phyloP scores from a whole-genome alignment of 768 basidiomycete species.

The Tulasnella sp. region DNA sequence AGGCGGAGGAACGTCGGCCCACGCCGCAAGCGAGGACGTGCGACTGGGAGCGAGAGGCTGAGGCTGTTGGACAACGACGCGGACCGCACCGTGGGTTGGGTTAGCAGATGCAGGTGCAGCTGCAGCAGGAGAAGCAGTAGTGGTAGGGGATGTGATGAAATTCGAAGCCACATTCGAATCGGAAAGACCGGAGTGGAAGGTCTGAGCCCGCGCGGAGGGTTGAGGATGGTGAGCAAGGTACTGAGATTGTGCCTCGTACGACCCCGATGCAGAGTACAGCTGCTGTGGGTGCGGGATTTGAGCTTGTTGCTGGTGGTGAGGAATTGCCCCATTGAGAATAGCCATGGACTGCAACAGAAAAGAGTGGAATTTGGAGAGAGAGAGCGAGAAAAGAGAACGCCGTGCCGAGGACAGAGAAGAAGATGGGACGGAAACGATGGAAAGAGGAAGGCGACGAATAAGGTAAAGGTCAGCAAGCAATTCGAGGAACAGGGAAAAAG shows the following conservation, averaged over 20 bases:
- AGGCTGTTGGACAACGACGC: background rate
- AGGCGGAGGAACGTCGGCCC: constrained; percentile 4
- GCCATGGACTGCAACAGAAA: background rate
- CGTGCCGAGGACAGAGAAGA: background rate
- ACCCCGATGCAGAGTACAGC: background rate
- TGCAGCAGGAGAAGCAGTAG: background rate
- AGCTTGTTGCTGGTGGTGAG: background rate
- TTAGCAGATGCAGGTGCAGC: background rate
- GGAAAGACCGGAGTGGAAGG: background rate
- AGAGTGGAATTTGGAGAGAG: too few relatives aligned
- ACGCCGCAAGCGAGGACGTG: background rate
- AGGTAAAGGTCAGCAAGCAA: background rate
- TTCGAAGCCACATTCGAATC: background rate
- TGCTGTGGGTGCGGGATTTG: background rate
- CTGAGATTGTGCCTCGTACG: background rate
- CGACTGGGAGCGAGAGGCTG: constrained; percentile 1
- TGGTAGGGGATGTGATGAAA: background rate
- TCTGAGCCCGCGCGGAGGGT: background rate
- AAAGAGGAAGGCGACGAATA: background rate
- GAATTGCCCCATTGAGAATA: background rate
- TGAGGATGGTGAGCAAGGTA: background rate
- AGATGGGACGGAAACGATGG: background rate
- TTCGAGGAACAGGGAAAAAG: background rate
- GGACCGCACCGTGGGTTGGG: background rate
- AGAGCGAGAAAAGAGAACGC: too few relatives aligned